Conservation (phyloP, 225 moss, liverwort and hornwort species). For the Physcomitrium patens region DNA sequence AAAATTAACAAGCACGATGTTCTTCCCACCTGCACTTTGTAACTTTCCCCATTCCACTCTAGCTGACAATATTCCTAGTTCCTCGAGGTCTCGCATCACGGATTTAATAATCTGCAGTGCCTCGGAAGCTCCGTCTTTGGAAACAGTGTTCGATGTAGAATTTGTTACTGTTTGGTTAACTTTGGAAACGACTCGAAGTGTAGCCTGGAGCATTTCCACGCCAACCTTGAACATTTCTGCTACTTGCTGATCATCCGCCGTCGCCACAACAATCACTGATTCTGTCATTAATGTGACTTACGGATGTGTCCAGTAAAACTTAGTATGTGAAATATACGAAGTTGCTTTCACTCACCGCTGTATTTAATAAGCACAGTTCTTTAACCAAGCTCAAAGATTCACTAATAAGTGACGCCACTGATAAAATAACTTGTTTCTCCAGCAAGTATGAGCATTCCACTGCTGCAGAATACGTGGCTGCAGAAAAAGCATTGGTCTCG, state of each 20-base stretch:
- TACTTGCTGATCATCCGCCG: conserved; percentile 51
- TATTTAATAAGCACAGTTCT: conserved; percentile 48
- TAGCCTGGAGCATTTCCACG: conserved; percentile 47
- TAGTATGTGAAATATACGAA: conserved; percentile 18
- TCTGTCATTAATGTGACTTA: conserved; percentile 27
- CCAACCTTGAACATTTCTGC: conserved; percentile 54
- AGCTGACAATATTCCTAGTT: conserved; percentile 68
- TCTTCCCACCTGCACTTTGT: conserved; percentile 51
- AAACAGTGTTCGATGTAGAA: conserved; percentile 12
- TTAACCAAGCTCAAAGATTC: conserved; percentile 60
- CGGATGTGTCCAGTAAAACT: conserved; percentile 15
- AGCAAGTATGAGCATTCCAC: conserved; percentile 56
- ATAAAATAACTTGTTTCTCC: conserved; percentile 49
- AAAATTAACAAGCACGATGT: conserved; percentile 59
- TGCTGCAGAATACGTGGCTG: conserved; percentile 41
- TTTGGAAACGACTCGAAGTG: conserved; percentile 53
- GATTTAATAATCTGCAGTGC: conserved; percentile 63
- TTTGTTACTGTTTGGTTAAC: conserved; percentile 46
- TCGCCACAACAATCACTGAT: conserved; percentile 30
- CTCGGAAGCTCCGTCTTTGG: conserved; percentile 35
- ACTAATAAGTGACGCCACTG: conserved; percentile 49
- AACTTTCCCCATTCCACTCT: conserved; percentile 59
- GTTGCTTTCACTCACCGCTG: conserved; percentile 46
- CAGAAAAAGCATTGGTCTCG: conserved; percentile 51
- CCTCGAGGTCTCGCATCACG: conserved; percentile 54